Evolutionary conservation across 441 rosid genomes (phyloP).

Genomic region (Populus hybrid): DNA sequence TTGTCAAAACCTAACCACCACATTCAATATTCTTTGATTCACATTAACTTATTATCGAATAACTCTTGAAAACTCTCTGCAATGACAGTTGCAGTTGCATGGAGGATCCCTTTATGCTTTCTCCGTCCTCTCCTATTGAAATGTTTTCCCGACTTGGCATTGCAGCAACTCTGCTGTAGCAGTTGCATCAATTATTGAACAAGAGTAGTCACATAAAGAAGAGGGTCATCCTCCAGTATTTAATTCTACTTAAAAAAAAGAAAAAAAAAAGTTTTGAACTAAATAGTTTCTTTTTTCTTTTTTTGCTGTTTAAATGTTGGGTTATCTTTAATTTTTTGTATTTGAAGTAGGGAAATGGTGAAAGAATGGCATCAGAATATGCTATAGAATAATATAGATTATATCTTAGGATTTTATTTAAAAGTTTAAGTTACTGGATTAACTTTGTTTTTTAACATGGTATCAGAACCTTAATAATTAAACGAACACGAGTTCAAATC

Average conservation of each 20-base stretch:
- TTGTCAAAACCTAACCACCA: not conserved
- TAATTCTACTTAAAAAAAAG: not conserved
- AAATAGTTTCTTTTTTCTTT: not conserved
- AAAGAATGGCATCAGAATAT: slow-evolving; percentile 24
- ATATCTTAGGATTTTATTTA: too few relatives aligned
- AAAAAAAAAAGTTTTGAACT: not conserved
- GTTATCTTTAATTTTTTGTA: not conserved
- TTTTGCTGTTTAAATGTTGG: not conserved
- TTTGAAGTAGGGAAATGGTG: slow-evolving; percentile 16
- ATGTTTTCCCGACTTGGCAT: slow-evolving; percentile 21
- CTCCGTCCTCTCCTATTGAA: slow-evolving; percentile 26
- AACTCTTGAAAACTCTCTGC: not conserved
- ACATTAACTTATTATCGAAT: not conserved
- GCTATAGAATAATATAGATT: too few relatives aligned
- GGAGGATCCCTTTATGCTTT: slow-evolving; percentile 25
- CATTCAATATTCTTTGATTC: not conserved
- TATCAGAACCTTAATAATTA: too few relatives aligned
- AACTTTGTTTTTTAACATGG: accelerated
- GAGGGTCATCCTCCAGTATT: slow-evolving; percentile 8
- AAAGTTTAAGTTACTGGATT: accelerated
- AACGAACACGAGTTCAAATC: accelerated
- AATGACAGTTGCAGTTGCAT: slow-evolving; percentile 21
- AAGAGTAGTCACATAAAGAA: slow-evolving; percentile 29
- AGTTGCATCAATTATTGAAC: slow-evolving; percentile 25
- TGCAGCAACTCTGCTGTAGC: slow-evolving; percentile 31